Evolutionary conservation across 176 grass and related monocot genomes (phyloP), one percentile per base, ranked within the genome.

Genomic region (Avena sativa): DNA sequence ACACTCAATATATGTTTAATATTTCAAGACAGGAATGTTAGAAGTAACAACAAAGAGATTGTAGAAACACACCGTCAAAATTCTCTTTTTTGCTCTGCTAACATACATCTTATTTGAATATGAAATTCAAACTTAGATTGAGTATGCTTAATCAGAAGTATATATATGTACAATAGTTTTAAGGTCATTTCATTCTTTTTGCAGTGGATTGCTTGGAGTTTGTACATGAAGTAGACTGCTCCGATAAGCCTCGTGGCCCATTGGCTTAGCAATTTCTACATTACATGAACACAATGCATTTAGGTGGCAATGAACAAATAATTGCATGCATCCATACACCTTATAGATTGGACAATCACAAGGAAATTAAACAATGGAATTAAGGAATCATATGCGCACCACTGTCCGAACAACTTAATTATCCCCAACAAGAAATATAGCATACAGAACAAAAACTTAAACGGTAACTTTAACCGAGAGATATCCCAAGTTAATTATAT

Each of bases 231-330:
- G 4, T 23, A 20, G 43, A 12, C 47, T 23, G 10, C n/a, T 48
- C 4, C 23, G 20, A 47, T 44, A 25, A n/a, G 43, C 19, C 68
- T 46, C 12, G 3, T 14, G 57, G 23, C 15, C 28, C 57, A 61
- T 79, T 79, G 61, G 32, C 55, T 79, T 20, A 44, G 68, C 46
- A n/a, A 0, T 56, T 71, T 70, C 56, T 74, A 44, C 61, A 64
- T 74, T 79, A 85, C 82, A 84, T 19, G 76, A 80, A 36, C 21
- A 81, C 74, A 63, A 57, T 66, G 21, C 58, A 74, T 89, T 84
- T 2, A 74, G 72, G 79, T 74, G 55, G 53, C 65, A 74, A 80
- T 84, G 67, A 20, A 46, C 75, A 89, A 63, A 69, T 47, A 78
- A 43, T 71, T 68, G 71, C 84, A 83, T 70, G 17, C 53, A 86